phyloP scores from a whole-genome alignment of 768 basidiomycete species.

The Astraeus odoratus region DNA sequence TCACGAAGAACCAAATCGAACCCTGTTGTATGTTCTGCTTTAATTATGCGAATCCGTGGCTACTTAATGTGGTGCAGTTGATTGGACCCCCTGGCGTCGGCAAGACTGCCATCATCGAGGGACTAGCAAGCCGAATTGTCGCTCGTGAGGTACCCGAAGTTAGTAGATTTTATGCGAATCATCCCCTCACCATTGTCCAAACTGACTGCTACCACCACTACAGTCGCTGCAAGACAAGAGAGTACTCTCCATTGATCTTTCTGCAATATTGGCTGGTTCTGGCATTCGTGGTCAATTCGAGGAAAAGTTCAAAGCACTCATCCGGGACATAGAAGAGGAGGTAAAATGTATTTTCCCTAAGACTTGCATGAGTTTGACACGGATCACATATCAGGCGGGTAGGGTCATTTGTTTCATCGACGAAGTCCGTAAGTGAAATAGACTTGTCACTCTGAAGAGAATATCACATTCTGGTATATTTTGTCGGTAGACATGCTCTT shows the following conservation, averaged over 20 bases:
- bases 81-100: constrained; percentile 88
- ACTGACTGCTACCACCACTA: not conserved
- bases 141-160: constrained; percentile 90
- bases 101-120: constrained; percentile 90
- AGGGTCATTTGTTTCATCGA: constrained; percentile 92
- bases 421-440: constrained; percentile 69
- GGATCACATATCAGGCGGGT: constrained; percentile 43
- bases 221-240: constrained; percentile 83
- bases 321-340: constrained; percentile 88
- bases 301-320: constrained; percentile 84
- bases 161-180: constrained; percentile 4
- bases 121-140: constrained; percentile 80
- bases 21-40: constrained; percentile 54
- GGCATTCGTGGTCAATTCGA: constrained; percentile 92
- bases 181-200: not conserved
- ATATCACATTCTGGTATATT: not conserved
- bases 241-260: constrained; percentile 81
- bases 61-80: constrained; percentile 34
- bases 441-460: not conserved
- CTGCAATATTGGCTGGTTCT: constrained; percentile 81
- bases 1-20: constrained; percentile 89
- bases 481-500: constrained; percentile 57
- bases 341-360: constrained; percentile 30
- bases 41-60: not conserved
- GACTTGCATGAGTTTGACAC: constrained; percentile 12